Evolutionary conservation across 164 flowering plant species (phyloP).

Genomic region (Sedum album): DNA sequence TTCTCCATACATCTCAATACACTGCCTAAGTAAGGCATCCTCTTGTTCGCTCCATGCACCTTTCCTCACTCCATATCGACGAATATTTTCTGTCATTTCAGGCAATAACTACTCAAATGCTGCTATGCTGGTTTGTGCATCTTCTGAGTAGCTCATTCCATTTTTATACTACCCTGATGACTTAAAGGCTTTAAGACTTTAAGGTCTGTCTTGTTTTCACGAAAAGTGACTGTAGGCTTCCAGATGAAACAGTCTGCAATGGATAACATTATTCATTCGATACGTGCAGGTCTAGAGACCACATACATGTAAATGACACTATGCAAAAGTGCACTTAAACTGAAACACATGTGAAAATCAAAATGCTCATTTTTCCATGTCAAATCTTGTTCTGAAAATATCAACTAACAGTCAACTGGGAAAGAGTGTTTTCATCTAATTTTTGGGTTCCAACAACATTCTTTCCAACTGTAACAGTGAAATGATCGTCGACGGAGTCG

Average conservation of each 20-base stretch:
- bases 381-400: not conserved
- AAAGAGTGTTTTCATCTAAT: no score
- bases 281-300: not conserved
- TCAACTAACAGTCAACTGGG: conserved; percentile 1
- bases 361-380: not conserved
- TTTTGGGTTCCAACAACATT: no score
- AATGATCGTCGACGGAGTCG: no score
- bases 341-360: not conserved
- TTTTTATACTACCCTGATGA: not conserved
- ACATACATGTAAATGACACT: not conserved
- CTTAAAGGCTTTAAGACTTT: not conserved
- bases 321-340: not conserved
- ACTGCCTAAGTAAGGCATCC: conserved; percentile 15
- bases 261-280: no score
- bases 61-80: conserved; percentile 15
- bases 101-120: not conserved
- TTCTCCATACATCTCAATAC: conserved; percentile 18
- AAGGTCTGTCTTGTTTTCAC: not conserved
- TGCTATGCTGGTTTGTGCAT: not conserved
- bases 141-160: not conserved
- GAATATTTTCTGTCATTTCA: not conserved
- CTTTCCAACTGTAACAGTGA: no score
- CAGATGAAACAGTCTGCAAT: no score
- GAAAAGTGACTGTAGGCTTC: not conserved
- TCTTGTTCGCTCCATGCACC: conserved; percentile 23